Conservation (phyloP, 805 yeast species). For the Yarrowia yakushimensis region DNA sequence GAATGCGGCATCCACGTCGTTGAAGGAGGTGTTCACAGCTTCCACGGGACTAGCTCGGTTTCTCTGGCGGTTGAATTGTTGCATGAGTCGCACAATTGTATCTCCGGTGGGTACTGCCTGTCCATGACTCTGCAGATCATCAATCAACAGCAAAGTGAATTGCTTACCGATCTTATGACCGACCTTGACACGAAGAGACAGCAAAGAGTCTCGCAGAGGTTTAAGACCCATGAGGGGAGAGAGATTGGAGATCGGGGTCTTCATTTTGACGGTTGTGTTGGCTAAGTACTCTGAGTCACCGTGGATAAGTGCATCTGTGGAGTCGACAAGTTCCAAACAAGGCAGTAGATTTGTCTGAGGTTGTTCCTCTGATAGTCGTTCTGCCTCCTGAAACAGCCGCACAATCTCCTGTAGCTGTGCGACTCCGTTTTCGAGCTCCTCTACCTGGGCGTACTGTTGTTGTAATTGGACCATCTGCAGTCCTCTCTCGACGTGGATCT, state of each 20-base stretch:
- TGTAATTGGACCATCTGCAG: conserved; percentile 49
- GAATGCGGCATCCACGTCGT: conserved; percentile 33
- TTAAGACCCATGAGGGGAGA: conserved; percentile 49
- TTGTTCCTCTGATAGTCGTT: conserved; percentile 40
- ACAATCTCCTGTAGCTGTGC: conserved; percentile 50
- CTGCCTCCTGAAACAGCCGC: conserved; percentile 50
- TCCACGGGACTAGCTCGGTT: neutral
- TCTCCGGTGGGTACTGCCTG: conserved; percentile 47
- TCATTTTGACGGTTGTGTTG: neutral
- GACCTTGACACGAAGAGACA: conserved; percentile 56
- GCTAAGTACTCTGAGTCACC: conserved; percentile 41
- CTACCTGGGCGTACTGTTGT: conserved; percentile 56
- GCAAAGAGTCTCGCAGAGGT: conserved; percentile 51
- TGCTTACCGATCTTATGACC: conserved; percentile 63
- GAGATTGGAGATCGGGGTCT: conserved; percentile 43
- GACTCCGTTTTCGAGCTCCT: conserved; percentile 58
- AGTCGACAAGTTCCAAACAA: conserved; percentile 56
- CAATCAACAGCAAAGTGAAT: conserved; percentile 53
- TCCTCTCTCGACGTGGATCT: conserved; percentile 50
- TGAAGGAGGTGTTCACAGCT: neutral
- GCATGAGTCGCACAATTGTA: conserved; percentile 50
- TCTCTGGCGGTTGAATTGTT: conserved; percentile 31
- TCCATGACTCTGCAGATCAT: conserved; percentile 60
- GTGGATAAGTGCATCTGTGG: conserved; percentile 54
- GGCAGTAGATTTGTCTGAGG: conserved; percentile 45